These are phyloP conservation scores for Ganoderma lucidum DNA, from an alignment of 1,284 basidiomycete species.

Conservation along the genomic window DNA sequence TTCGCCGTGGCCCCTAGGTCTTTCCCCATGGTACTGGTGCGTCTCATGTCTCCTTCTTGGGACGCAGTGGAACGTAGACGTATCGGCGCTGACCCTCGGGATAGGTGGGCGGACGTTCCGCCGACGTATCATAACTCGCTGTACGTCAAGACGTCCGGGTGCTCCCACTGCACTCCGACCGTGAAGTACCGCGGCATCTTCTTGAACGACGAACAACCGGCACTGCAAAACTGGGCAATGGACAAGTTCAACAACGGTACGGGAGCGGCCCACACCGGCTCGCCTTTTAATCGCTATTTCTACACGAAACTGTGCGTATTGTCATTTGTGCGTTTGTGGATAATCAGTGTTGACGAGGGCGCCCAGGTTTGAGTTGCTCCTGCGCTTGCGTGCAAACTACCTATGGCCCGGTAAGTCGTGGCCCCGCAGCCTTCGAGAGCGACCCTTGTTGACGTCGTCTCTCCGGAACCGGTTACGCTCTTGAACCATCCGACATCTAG, in stretches of 20 bases:
- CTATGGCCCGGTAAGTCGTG: slow-evolving; percentile 58
- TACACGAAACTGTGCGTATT: slow-evolving; percentile 62
- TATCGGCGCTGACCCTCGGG: background rate
- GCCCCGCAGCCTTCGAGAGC: background rate
- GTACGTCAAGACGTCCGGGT: slow-evolving; percentile 57
- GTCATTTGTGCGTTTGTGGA: background rate
- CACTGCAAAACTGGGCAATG: slow-evolving; percentile 59
- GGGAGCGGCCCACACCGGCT: slow-evolving; percentile 53
- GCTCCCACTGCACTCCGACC: slow-evolving; percentile 70
- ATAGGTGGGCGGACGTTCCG: slow-evolving; percentile 76
- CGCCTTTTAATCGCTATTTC: slow-evolving; percentile 72
- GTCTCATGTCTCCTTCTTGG: background rate
- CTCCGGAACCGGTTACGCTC: background rate
- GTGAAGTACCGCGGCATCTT: slow-evolving; percentile 78
- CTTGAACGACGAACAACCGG: slow-evolving; percentile 52
- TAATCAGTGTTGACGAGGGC: slow-evolving; percentile 8
- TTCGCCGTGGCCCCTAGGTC: slow-evolving; percentile 48
- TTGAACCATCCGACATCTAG: slow-evolving; percentile 6
- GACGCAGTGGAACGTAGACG: background rate
- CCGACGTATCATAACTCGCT: slow-evolving; percentile 57
- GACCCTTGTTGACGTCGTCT: background rate
- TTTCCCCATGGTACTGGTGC: slow-evolving; percentile 72
- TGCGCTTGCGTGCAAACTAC: slow-evolving; percentile 76
- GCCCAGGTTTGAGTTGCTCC: slow-evolving; percentile 67
- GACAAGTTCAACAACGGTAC: slow-evolving; percentile 75